Evolutionary conservation across 371 early-diverging fungal species (phyloP).

Genomic region (Zancudomyces culisetae): DNA sequence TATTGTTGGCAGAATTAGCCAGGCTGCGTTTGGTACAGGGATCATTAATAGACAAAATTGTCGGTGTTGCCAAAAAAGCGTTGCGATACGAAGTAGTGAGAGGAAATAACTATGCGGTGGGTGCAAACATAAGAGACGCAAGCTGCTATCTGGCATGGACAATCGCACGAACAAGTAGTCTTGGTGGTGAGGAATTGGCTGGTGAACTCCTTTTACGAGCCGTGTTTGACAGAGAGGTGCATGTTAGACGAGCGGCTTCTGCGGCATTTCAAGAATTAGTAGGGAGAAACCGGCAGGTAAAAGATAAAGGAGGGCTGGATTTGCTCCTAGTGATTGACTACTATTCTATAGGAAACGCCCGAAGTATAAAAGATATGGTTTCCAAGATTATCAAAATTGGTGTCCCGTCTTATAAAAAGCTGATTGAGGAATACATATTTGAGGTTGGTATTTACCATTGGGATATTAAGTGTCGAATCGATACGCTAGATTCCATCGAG

Average conservation of each 20-base stretch:
- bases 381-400: slow-evolving; percentile 9
- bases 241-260: slow-evolving; percentile 82
- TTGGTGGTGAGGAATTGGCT: slow-evolving; percentile 25
- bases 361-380: slow-evolving; percentile 43
- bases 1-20: slow-evolving; percentile 82
- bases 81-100: slow-evolving; percentile 71
- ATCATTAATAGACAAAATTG: slow-evolving; percentile 35
- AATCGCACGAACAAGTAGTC: slow-evolving; percentile 71
- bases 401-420: not conserved
- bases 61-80: slow-evolving; percentile 62
- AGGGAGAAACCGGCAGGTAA: slow-evolving; percentile 44
- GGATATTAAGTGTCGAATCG: slow-evolving; percentile 60
- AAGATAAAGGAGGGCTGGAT: slow-evolving; percentile 68
- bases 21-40: slow-evolving; percentile 48
- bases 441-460: slow-evolving; percentile 52
- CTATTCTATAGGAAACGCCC: slow-evolving; percentile 70
- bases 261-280: slow-evolving; percentile 97
- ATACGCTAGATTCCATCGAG: slow-evolving; percentile 39
- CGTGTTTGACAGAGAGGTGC: slow-evolving; percentile 82
- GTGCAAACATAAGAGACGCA: slow-evolving; percentile 87
- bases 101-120: slow-evolving; percentile 65
- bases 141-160: slow-evolving; percentile 95
- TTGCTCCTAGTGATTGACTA: slow-evolving; percentile 80
- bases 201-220: slow-evolving; percentile 53
- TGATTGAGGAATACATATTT: slow-evolving; percentile 45